These are phyloP conservation scores for Endotrypanum monterogeii DNA, from an alignment of 208 protist genomes.

Conservation along the genomic window DNA sequence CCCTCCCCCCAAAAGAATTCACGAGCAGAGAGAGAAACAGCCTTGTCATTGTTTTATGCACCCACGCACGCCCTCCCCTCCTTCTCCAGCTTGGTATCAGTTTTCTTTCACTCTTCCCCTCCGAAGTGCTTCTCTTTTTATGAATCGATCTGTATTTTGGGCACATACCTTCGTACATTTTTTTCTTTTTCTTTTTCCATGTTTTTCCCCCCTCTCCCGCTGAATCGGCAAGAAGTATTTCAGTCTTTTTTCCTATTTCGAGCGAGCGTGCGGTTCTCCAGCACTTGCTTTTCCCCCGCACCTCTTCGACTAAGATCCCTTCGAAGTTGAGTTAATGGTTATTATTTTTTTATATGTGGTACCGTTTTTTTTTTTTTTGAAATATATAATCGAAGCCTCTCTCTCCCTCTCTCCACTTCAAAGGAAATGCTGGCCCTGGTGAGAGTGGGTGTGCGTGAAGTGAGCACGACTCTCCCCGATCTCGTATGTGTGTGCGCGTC, in stretches of 20 bases:
- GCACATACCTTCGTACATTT: background rate
- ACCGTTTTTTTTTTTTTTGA: too few relatives aligned
- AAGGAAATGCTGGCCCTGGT: too few relatives aligned
- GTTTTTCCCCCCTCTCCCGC: background rate
- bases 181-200: background rate
- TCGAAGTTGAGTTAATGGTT: background rate
- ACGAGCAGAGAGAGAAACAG: background rate
- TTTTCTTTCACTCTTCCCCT: background rate
- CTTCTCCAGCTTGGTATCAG: background rate
- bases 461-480: too few relatives aligned
- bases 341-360: background rate
- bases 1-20: too few relatives aligned
- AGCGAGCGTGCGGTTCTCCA: background rate
- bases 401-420: too few relatives aligned
- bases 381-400: too few relatives aligned
- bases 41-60: background rate
- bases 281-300: background rate
- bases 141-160: background rate
- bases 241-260: background rate
- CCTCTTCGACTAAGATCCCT: background rate
- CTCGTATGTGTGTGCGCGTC: too few relatives aligned
- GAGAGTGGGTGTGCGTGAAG: too few relatives aligned
- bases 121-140: background rate
- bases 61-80: background rate
- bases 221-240: background rate